Evolutionary conservation across 2,329 filamentous ascomycete genomes (phyloP).

Genomic region (Colletotrichum echinochloae): DNA sequence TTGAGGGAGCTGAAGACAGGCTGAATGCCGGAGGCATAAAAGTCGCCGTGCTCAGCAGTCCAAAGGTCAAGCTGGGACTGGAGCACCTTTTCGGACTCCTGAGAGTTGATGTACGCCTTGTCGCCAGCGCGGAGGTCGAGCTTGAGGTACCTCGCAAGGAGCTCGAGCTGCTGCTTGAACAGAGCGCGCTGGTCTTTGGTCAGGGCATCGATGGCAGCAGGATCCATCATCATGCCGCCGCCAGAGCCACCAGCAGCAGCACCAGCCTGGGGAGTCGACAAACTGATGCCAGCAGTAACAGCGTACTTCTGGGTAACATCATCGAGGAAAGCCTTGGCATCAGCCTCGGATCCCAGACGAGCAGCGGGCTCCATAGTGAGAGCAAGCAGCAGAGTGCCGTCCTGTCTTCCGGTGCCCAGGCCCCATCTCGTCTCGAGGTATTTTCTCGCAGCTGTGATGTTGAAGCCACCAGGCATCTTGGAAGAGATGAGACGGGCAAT

Average conservation of each 20-base stretch:
- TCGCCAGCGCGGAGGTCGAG: constrained; percentile 97
- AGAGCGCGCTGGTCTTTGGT: constrained; percentile 96
- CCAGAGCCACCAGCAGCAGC: constrained; percentile 77
- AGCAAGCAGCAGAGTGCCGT: constrained; percentile 87
- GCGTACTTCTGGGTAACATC: constrained; percentile 92
- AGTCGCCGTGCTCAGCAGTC: constrained; percentile 94
- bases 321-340: constrained; percentile 94
- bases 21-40: constrained; percentile 94
- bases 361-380: constrained; percentile 93
- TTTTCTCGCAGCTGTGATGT: constrained; percentile 95
- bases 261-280: constrained; percentile 81
- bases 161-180: constrained; percentile 98
- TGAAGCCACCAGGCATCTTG: constrained; percentile 99
- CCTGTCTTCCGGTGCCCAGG: constrained; percentile 85
- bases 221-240: constrained; percentile 99
- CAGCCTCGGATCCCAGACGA: constrained; percentile 87
- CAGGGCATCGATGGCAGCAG: constrained; percentile 93
- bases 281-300: constrained; percentile 81
- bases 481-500: constrained; percentile 96
- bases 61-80: constrained; percentile 95
- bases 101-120: constrained; percentile 87
- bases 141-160: constrained; percentile 95
- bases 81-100: constrained; percentile 87
- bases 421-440: constrained; percentile 96
- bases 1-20: constrained; percentile 94